A percentile compares a stretch with the other conserved stretches of the same genome.
These are phyloP conservation scores for Cryptococcus deneoformans DNA, from an alignment of 1,284 basidiomycete genomes.

Conservation along the genomic window DNA sequence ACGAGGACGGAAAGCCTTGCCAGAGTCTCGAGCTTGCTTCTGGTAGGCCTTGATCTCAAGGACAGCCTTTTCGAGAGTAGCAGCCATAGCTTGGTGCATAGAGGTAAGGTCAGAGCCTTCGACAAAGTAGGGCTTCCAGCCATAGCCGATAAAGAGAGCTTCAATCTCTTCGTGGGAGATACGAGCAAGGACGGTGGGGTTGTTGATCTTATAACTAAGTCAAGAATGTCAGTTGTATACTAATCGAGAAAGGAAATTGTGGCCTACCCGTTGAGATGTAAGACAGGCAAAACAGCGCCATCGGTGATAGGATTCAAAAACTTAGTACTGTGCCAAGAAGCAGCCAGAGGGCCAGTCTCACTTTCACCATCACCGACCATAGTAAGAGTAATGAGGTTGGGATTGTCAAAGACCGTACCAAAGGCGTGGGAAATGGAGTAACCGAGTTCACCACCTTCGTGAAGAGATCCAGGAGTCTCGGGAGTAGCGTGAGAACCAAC, in stretches of 20 bases:
- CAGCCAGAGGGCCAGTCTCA: slow-evolving; percentile 76
- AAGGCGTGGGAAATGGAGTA: slow-evolving; percentile 79
- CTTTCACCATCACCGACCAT: slow-evolving; percentile 82
- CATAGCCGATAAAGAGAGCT: slow-evolving; percentile 36
- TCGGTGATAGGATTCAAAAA: slow-evolving; percentile 72
- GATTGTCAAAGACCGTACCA: slow-evolving; percentile 75
- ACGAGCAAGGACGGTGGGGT: slow-evolving; percentile 39
- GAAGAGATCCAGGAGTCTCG: slow-evolving; percentile 75
- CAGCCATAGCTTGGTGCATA: slow-evolving; percentile 57
- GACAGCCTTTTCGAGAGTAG: slow-evolving; percentile 72
- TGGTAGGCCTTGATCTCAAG: slow-evolving; percentile 70
- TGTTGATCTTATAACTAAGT: slow-evolving; percentile 42
- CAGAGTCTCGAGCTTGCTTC: slow-evolving; percentile 62
- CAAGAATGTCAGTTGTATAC: slow-evolving; percentile 5
- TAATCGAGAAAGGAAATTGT: background rate
- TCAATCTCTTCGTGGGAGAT: slow-evolving; percentile 35
- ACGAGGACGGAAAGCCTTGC: slow-evolving; percentile 73
- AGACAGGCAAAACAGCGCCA: slow-evolving; percentile 77
- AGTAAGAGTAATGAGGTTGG: slow-evolving; percentile 70
- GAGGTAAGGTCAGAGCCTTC: slow-evolving; percentile 35
- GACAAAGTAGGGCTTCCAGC: slow-evolving; percentile 39
- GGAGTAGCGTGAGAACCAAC: slow-evolving; percentile 60
- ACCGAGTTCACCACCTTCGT: slow-evolving; percentile 81
- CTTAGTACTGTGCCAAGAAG: slow-evolving; percentile 72
- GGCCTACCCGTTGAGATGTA: slow-evolving; percentile 63